Evolutionary conservation across 1,139 yeast genomes (phyloP).

Genomic region (Suhomyces maxii): DNA sequence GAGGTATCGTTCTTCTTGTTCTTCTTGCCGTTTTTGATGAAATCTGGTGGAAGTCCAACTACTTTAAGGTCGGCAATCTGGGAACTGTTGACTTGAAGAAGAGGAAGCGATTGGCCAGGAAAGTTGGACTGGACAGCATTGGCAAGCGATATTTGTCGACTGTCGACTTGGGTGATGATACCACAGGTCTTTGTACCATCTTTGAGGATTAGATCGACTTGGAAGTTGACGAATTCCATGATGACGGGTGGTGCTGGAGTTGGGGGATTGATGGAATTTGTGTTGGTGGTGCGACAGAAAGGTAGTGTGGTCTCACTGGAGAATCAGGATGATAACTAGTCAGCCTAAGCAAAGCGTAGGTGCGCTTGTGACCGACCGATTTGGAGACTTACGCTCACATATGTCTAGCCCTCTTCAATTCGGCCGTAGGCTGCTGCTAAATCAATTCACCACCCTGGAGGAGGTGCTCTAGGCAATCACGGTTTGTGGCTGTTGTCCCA

Average conservation of each 20-base stretch:
- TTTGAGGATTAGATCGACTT: slow-evolving; percentile 50
- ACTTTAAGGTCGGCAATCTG: slow-evolving; percentile 52
- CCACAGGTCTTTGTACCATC: slow-evolving; percentile 50
- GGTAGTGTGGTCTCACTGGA: neutral
- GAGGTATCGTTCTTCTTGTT: slow-evolving; percentile 12
- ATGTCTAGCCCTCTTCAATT: too few species aligned
- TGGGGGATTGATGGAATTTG: neutral
- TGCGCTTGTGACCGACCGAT: too few species aligned
- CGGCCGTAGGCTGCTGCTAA: too few species aligned
- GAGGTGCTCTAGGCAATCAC: too few species aligned
- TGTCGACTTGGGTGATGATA: slow-evolving; percentile 43
- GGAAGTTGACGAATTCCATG: slow-evolving; percentile 54
- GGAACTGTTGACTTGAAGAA: slow-evolving; percentile 29
- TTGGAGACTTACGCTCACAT: too few species aligned
- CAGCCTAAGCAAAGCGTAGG: too few species aligned
- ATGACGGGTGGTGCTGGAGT: slow-evolving; percentile 9
- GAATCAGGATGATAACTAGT: too few species aligned
- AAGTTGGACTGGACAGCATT: slow-evolving; percentile 28
- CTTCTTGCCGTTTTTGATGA: slow-evolving; percentile 21
- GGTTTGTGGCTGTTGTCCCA: too few species aligned
- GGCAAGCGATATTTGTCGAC: slow-evolving; percentile 36
- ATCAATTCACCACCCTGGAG: too few species aligned
- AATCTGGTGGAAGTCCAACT: slow-evolving; percentile 45
- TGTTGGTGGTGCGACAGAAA: too few species aligned
- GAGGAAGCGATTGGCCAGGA: slow-evolving; percentile 19